Evolutionary conservation across 306 rosid species (phyloP).

Genomic region (Gleditsia sinensis): DNA sequence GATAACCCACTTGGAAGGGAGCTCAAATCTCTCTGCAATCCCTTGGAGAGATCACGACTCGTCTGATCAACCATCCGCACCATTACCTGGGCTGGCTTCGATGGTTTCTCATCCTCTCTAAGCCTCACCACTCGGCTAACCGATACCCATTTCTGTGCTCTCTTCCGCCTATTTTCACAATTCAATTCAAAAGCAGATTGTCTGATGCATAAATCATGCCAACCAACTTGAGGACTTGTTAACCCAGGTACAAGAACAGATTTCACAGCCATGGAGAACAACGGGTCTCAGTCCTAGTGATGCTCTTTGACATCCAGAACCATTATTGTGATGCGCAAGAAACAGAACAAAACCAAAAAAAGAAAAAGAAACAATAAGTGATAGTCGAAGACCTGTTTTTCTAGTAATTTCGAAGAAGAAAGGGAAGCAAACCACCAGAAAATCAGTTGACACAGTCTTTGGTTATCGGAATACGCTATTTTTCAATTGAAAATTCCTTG

Average conservation of each 20-base stretch:
- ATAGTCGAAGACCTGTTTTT: neutral
- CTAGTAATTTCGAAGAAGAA: neutral
- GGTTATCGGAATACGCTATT: neutral
- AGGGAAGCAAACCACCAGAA: neutral
- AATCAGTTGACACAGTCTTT: neutral
- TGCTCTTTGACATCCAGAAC: neutral
- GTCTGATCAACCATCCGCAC: conserved; percentile 39
- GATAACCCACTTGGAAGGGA: conserved; percentile 53
- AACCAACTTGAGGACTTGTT: conserved; percentile 33
- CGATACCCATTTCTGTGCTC: conserved; percentile 24
- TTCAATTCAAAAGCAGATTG: conserved; percentile 22
- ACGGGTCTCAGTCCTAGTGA: neutral
- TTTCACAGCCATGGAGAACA: conserved; percentile 34
- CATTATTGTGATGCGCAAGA: conserved; percentile 16
- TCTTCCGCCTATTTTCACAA: conserved; percentile 30
- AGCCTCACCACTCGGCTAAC: conserved; percentile 23
- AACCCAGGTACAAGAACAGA: conserved; percentile 29
- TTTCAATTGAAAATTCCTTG: neutral
- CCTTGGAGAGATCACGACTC: conserved; percentile 38
- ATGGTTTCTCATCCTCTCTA: conserved; percentile 25
- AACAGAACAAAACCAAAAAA: neutral
- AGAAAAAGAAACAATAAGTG: neutral
- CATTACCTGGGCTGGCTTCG: conserved; percentile 33
- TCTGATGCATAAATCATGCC: conserved; percentile 19
- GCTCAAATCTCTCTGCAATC: conserved; percentile 44